phyloP scores from a whole-genome alignment of 805 yeast genomes.

The Candida berthetii region DNA sequence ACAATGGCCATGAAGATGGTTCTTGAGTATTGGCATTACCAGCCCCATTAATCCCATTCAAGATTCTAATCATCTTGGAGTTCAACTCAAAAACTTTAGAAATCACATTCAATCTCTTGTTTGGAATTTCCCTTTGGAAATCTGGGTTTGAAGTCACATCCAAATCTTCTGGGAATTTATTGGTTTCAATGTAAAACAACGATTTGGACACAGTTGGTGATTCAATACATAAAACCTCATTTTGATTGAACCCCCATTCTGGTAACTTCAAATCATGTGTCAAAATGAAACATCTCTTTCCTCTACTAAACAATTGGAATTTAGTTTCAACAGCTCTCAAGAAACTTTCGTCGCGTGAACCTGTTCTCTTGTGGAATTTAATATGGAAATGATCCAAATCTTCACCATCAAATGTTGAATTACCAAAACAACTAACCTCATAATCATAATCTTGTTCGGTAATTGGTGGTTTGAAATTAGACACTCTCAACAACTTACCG shows the following conservation, averaged over 20 bases:
- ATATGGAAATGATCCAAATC: constrained; percentile 67
- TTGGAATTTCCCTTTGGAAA: constrained; percentile 16
- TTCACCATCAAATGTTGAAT: constrained; percentile 55
- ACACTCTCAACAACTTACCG: constrained; percentile 63
- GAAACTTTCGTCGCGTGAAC: constrained; percentile 25
- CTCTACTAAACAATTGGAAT: constrained; percentile 62
- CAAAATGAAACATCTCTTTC: constrained; percentile 62
- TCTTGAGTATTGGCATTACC: constrained; percentile 23
- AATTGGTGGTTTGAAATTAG: constrained; percentile 72
- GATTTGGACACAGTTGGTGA: constrained; percentile 64
- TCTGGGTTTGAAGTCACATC: constrained; percentile 19
- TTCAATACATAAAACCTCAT: constrained; percentile 83
- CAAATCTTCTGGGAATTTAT: constrained; percentile 24
- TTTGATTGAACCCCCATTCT: constrained; percentile 79
- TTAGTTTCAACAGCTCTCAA: constrained; percentile 45
- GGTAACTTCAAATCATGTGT: constrained; percentile 75
- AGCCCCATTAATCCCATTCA: constrained; percentile 8
- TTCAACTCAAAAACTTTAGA: constrained; percentile 16
- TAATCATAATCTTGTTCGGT: constrained; percentile 86
- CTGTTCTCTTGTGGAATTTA: constrained; percentile 35
- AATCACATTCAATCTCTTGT: constrained; percentile 10
- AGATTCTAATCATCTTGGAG: constrained; percentile 9
- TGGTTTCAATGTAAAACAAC: constrained; percentile 68
- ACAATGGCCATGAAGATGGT: constrained; percentile 62
- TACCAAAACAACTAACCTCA: constrained; percentile 75